These are phyloP conservation scores for Plasmopara viticola DNA, from an alignment of 352 stramenopile genomes.

Conservation along the genomic window DNA sequence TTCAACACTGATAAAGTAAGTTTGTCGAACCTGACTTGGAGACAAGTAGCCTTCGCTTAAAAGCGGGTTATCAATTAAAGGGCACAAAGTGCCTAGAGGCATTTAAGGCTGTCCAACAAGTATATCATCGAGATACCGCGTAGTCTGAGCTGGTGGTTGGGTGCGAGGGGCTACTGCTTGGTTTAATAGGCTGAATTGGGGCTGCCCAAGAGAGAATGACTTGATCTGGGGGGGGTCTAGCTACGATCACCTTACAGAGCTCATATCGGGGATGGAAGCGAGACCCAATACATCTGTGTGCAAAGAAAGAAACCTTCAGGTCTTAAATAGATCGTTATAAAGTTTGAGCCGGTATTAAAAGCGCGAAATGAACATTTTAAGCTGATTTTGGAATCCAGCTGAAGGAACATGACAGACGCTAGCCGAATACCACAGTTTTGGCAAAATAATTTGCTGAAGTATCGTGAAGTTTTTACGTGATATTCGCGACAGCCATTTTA, in stretches of 20 bases:
- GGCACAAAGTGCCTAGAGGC: neutral
- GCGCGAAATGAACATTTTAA: neutral
- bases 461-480: neutral
- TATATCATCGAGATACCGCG: no score
- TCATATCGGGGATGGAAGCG: neutral
- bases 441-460: neutral
- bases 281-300: neutral
- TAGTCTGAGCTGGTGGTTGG: neutral
- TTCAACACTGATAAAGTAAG: neutral
- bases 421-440: neutral
- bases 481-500: no score
- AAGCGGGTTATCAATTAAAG: neutral
- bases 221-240: no score
- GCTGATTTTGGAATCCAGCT: neutral
- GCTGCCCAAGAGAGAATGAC: neutral
- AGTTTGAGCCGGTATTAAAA: neutral
- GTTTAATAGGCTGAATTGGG: neutral
- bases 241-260: neutral
- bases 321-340: neutral
- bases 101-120: neutral
- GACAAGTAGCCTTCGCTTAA: neutral
- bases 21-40: neutral
- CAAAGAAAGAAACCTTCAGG: neutral
- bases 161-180: neutral
- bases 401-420: neutral